A percentile compares a stretch with the other conserved stretches of the same genome.
phyloP scores from a whole-genome alignment of 2,329 filamentous ascomycete species.

The Exophiala mesophila region DNA sequence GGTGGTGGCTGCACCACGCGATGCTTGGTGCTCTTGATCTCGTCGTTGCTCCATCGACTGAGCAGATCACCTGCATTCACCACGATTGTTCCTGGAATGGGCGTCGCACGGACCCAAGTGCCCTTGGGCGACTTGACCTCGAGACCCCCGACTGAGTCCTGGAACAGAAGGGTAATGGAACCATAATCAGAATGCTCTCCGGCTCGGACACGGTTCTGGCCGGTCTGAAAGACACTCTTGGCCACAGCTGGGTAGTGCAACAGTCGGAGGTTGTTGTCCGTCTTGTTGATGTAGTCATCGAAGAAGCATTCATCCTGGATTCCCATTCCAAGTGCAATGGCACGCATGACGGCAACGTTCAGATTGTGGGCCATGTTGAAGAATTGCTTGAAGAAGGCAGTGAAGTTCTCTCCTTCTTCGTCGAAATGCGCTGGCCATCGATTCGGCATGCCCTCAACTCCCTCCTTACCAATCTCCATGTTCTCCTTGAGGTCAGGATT shows the following conservation, averaged over 20 bases:
- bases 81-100: conserved; percentile 75
- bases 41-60: conserved; percentile 84
- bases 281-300: conserved; percentile 64
- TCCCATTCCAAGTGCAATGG: conserved; percentile 74
- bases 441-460: conserved; percentile 62
- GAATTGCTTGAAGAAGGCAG: conserved; percentile 66
- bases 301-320: conserved; percentile 69
- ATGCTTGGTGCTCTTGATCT: conserved; percentile 84
- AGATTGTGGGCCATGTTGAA: conserved; percentile 68
- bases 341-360: conserved; percentile 74
- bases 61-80: conserved; percentile 86
- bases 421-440: conserved; percentile 64
- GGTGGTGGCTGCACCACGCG: conserved; percentile 78
- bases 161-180: conserved; percentile 50
- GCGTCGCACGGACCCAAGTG: conserved; percentile 74
- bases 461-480: conserved; percentile 58
- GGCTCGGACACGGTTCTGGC: conserved; percentile 66
- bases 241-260: conserved; percentile 70
- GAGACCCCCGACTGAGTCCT: conserved; percentile 53
- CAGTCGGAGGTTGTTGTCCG: conserved; percentile 67
- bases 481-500: conserved; percentile 53
- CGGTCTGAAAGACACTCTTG: conserved; percentile 60
- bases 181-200: conserved; percentile 67
- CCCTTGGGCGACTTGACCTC: conserved; percentile 67
- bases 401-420: conserved; percentile 39